A percentile compares a stretch with the other conserved stretches of the same genome.
Conservation (phyloP, 495 filamentous ascomycete species). For the Evernia prunastri region DNA sequence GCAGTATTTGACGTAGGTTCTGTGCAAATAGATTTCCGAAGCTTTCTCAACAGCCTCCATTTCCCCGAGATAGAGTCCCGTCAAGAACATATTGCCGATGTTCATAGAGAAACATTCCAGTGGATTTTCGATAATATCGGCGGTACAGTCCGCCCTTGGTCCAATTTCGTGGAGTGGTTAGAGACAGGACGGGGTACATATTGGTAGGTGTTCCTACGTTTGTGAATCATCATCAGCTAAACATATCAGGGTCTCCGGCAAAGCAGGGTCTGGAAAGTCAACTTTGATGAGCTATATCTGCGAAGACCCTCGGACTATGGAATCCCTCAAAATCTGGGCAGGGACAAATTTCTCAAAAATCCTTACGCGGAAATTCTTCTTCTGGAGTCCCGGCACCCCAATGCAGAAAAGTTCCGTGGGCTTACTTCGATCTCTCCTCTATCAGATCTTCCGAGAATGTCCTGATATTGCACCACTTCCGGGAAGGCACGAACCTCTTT, state of each 20-base stretch:
- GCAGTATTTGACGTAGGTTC: not conserved
- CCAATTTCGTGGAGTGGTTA: constrained; percentile 32
- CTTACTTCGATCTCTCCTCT: constrained; percentile 39
- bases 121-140: constrained; percentile 19
- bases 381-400: constrained; percentile 36
- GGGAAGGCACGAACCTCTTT: not conserved
- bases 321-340: constrained; percentile 18
- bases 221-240: not conserved
- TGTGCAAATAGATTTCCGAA: not conserved
- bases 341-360: constrained; percentile 22
- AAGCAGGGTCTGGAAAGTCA: constrained; percentile 40
- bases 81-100: constrained; percentile 11
- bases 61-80: constrained; percentile 14
- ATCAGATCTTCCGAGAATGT: constrained; percentile 30
- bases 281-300: constrained; percentile 41
- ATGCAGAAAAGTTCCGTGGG: constrained; percentile 39
- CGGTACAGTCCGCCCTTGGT: not conserved
- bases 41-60: constrained; percentile 5
- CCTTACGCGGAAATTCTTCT: constrained; percentile 38
- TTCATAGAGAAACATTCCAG: constrained; percentile 17
- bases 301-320: constrained; percentile 8
- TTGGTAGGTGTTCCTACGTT: constrained; percentile 15
- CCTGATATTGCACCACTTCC: not conserved
- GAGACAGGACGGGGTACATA: constrained; percentile 29
- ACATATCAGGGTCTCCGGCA: constrained; percentile 23